A percentile compares a stretch with the other conserved stretches of the same genome.
Evolutionary conservation across 306 rosid species (phyloP).

Genomic region (Inga laurina): DNA sequence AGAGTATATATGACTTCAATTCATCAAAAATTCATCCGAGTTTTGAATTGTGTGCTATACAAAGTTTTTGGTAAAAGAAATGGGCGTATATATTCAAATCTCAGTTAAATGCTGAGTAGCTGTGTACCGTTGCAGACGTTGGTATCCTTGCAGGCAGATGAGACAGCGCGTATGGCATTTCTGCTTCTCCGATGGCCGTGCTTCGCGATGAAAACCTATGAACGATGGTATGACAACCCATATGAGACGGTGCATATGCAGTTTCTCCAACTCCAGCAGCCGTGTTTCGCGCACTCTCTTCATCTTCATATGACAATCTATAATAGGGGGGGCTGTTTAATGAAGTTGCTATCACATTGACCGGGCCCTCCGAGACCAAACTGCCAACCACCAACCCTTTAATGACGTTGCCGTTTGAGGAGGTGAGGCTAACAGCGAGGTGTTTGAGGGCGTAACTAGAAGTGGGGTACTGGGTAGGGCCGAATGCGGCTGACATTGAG

Average conservation of each 20-base stretch:
- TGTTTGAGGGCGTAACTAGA: constrained; percentile 36
- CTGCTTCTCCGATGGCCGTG: no score
- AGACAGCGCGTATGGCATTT: no score
- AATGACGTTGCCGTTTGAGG: constrained; percentile 75
- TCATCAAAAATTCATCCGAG: no score
- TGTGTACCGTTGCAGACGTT: no score
- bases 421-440: constrained; percentile 58
- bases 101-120: no score
- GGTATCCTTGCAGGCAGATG: no score
- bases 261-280: constrained; percentile 43
- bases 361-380: constrained; percentile 59
- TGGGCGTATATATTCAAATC: no score
- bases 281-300: constrained; percentile 35
- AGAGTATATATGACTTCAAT: no score
- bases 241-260: constrained; percentile 36
- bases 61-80: no score
- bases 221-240: constrained; percentile 29
- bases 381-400: constrained; percentile 69
- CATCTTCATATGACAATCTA: constrained; percentile 52
- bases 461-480: constrained; percentile 33
- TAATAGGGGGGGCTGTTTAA: constrained; percentile 69
- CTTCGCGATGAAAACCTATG: constrained; percentile 35
- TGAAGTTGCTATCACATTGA: constrained; percentile 61
- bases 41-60: no score
- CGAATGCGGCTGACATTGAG: constrained; percentile 67